Evolutionary conservation across 768 basidiomycete species (phyloP).

Genomic region (Lactifluus echinatus): DNA sequence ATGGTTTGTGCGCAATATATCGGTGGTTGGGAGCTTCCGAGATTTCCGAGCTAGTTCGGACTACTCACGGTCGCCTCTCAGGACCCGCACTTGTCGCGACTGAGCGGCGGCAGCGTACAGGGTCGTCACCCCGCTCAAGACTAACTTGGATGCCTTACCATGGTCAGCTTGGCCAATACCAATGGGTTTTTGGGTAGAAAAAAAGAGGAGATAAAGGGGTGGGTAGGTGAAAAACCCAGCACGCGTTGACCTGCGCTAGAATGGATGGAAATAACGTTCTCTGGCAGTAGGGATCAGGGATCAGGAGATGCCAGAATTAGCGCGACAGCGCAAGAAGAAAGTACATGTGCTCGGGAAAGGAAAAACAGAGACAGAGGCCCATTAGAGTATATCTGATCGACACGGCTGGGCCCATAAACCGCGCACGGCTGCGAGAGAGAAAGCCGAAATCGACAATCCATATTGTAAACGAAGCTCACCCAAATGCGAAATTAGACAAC

Average conservation of each 20-base stretch:
- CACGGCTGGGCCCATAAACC: slow-evolving; percentile 18
- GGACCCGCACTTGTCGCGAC: slow-evolving; percentile 1
- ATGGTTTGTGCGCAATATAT: not conserved
- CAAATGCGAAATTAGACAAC: slow-evolving; percentile 24
- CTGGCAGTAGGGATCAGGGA: not conserved
- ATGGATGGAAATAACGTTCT: not conserved
- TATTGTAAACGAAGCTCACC: slow-evolving; percentile 21
- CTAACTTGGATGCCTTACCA: not conserved
- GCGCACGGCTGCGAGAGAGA: slow-evolving; percentile 6
- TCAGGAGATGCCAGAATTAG: slow-evolving; percentile 9
- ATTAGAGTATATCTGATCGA: slow-evolving; percentile 21
- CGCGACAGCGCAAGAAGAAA: slow-evolving; percentile 14
- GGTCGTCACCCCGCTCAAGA: not conserved
- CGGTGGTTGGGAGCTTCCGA: not conserved
- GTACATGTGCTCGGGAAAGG: slow-evolving; percentile 14
- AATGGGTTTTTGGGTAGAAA: no score
- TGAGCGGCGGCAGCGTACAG: not conserved
- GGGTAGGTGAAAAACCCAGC: not conserved
- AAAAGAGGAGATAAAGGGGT: not conserved
- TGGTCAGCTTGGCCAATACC: not conserved
- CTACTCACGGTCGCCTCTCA: slow-evolving; percentile 9
- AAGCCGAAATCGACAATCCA: slow-evolving; percentile 18
- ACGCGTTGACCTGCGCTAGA: slow-evolving; percentile 1
- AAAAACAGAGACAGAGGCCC: slow-evolving; percentile 7
- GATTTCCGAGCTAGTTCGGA: not conserved